These are phyloP conservation scores for Saccharum spontaneum DNA, from an alignment of 176 grass and related monocot genomes.

Conservation along the genomic window DNA sequence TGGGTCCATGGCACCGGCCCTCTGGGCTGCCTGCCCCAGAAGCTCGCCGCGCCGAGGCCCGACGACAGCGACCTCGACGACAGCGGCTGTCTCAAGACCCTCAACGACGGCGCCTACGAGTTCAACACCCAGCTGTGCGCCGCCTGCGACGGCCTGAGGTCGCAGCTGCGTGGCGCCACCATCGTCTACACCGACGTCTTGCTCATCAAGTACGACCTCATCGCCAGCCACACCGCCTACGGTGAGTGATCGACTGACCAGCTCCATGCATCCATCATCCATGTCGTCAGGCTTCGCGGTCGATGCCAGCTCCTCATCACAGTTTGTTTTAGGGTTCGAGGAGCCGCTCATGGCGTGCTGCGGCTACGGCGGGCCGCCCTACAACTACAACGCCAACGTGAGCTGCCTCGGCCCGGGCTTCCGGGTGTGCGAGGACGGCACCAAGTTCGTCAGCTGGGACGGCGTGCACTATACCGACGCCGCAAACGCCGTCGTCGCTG, in stretches of 20 bases:
- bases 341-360: constrained; percentile 69
- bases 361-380: constrained; percentile 63
- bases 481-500: constrained; percentile 58
- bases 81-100: constrained; percentile 48
- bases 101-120: constrained; percentile 47
- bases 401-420: constrained; percentile 45
- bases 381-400: constrained; percentile 60
- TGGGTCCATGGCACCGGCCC: constrained; percentile 60
- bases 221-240: constrained; percentile 53
- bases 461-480: constrained; percentile 90
- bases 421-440: constrained; percentile 53
- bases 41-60: constrained; percentile 39
- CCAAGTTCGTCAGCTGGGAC: constrained; percentile 82
- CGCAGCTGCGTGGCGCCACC: constrained; percentile 44
- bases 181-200: constrained; percentile 57
- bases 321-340: constrained; percentile 43
- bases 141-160: constrained; percentile 34
- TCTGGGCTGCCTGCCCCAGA: constrained; percentile 61
- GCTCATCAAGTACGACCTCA: constrained; percentile 55
- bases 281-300: no score
- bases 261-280: no score
- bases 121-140: constrained; percentile 46
- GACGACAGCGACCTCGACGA: constrained; percentile 46
- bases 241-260: constrained; percentile 12
- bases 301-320: no score